phyloP scores from a whole-genome alignment of 108 stramenopile genomes.

The Discostella pseudostelligera region DNA sequence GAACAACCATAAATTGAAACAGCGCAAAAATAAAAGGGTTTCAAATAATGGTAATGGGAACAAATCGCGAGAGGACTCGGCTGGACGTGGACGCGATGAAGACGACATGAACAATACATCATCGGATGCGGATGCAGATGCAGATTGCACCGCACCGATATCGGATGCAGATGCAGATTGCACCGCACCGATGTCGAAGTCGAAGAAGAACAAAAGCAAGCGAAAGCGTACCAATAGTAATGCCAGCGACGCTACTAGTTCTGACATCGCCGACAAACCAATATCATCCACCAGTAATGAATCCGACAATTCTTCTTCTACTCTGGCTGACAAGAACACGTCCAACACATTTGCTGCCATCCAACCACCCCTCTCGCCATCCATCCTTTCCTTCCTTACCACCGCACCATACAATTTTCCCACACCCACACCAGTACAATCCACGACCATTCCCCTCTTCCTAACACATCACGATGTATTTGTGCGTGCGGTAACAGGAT shows the following conservation, averaged over 20 bases:
- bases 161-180: background rate
- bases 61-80: no score
- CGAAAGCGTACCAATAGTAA: background rate
- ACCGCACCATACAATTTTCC: slow-evolving; percentile 62
- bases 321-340: background rate
- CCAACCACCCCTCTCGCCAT: slow-evolving; percentile 51
- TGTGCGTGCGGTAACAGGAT: slow-evolving; percentile 96
- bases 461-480: slow-evolving; percentile 94
- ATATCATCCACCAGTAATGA: background rate
- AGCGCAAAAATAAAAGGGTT: background rate
- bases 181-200: background rate
- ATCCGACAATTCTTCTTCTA: background rate
- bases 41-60: no score
- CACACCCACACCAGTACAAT: slow-evolving; percentile 90
- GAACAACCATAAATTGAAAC: background rate
- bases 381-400: slow-evolving; percentile 59
- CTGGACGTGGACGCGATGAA: no score
- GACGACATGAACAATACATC: no score
- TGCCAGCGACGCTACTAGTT: background rate
- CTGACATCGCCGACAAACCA: background rate
- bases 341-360: slow-evolving; percentile 31
- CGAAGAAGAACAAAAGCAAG: background rate
- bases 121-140: background rate
- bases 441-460: slow-evolving; percentile 94
- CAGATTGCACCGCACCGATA: background rate